These are phyloP conservation scores for Alliaria petiolata DNA, from an alignment of 345 rosid genomes.

Conservation along the genomic window DNA sequence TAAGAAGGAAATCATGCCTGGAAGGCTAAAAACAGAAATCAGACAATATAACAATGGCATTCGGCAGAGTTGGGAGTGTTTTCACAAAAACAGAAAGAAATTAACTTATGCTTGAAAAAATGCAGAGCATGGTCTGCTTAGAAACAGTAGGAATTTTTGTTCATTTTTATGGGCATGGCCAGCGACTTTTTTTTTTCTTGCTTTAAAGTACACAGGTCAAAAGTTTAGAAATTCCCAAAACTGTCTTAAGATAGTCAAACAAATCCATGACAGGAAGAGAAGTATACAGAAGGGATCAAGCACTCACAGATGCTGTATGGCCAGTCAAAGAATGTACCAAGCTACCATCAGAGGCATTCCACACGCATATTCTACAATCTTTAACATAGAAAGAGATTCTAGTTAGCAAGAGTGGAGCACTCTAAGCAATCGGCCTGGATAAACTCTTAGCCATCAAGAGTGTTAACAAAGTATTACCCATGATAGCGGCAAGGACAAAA, in stretches of 20 bases:
- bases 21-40: conserved; percentile 8
- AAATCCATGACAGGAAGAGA: conserved; percentile 19
- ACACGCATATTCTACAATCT: conserved; percentile 99
- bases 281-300: conserved; percentile 10
- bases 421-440: background rate
- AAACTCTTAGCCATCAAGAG: conserved; percentile 6
- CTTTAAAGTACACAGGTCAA: background rate
- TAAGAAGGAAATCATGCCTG: background rate
- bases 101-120: too few species aligned
- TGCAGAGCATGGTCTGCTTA: too few species aligned
- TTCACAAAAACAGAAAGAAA: background rate
- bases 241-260: conserved; percentile 6
- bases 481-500: conserved; percentile 98
- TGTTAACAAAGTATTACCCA: conserved; percentile 59
- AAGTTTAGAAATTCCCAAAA: background rate
- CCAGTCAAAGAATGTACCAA: conserved; percentile 96
- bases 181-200: background rate
- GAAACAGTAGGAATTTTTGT: too few species aligned
- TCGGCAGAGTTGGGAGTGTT: background rate
- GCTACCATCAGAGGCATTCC: conserved; percentile 99
- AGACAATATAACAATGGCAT: background rate
- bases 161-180: background rate
- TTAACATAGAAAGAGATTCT: conserved; percentile 30
- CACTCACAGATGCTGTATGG: conserved; percentile 90
- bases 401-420: conserved; percentile 10